Conservation (phyloP, 106 monocot species). For the Platanthera zijinensis region DNA sequence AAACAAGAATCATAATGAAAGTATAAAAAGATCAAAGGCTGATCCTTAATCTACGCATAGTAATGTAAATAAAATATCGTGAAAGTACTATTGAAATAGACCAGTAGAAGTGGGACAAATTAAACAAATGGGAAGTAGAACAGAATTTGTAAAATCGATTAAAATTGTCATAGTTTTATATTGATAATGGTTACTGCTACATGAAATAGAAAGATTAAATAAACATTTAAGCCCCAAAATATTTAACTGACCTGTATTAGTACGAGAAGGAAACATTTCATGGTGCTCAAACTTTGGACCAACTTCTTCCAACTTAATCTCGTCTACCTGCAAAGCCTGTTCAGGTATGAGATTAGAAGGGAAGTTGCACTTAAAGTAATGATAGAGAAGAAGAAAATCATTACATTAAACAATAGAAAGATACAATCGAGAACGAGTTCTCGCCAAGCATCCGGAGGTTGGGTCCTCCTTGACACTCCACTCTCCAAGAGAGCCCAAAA, state of each 20-base stretch:
- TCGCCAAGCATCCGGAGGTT: no score
- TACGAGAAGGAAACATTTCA: conserved; percentile 92
- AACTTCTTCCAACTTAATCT: conserved; percentile 65
- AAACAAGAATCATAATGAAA: background rate
- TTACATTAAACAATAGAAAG: no score
- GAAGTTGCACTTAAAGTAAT: background rate
- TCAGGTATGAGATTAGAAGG: conserved; percentile 2
- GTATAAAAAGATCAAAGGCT: background rate
- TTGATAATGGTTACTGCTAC: background rate
- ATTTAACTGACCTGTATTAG: conserved; percentile 66
- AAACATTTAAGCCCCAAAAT: background rate
- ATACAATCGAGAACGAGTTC: no score
- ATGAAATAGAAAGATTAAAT: background rate
- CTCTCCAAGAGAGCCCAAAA: no score
- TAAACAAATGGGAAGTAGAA: background rate
- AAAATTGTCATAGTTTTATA: background rate
- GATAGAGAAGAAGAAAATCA: no score
- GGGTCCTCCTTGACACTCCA: no score
- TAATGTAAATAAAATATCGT: background rate
- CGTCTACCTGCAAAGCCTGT: conserved; percentile 77
- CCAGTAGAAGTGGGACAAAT: background rate
- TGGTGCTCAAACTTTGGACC: conserved; percentile 98
- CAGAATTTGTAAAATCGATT: background rate
- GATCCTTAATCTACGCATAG: background rate
- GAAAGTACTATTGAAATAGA: background rate